Evolutionary conservation across 192 early-diverging fungal genomes (phyloP), one percentile per base, ranked within the genome.

Genomic region (Chytriomyces sp.): DNA sequence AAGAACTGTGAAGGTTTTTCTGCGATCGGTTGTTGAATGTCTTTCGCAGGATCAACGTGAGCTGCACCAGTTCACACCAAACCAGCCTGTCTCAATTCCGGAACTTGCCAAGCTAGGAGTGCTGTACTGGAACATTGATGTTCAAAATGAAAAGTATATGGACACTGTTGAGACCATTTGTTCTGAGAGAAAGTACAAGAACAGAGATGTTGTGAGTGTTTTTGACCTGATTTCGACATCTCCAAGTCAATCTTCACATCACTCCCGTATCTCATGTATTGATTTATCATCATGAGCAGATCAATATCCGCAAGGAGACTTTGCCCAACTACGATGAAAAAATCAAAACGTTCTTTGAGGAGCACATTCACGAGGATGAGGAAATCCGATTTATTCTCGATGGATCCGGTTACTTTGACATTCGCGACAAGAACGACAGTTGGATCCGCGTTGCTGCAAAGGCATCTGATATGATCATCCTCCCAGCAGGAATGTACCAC

Each of bases 401-500:
- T 16, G 97, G 97, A 16, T 86, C 89, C 23, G 97, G 96, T n/a
- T 99, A 91, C 86, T 96, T 98, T 88, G 96, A 87, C 66, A 67
- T 86, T 26, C 83, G 86, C 43, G 72, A 80, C 72, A 49, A 64
- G 6, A 50, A 87, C 10, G 91, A 92, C 77, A 71, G 83, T 24
- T 99, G 96, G 97, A 93, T 99, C 69, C 91, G 97, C 67, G 94
- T 99, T 78, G 78, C 79, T 16, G 85, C 93, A 26, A 84, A 83
- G 43, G 79, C 79, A 50, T 90, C 91, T 0, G 97, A 98, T 75
- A 72, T 97, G 88, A 88, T 99, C 61, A 87, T 99, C 53, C 81
- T 99, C 85, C 97, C 97, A 1, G 92, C 94, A 24, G 97, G 96
- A 50, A 94, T 96, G 77, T 99, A 97, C 80, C 97, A 99, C 81